Evolutionary conservation across 495 filamentous ascomycete genomes (phyloP).

Genomic region (Penicillium silybi): DNA sequence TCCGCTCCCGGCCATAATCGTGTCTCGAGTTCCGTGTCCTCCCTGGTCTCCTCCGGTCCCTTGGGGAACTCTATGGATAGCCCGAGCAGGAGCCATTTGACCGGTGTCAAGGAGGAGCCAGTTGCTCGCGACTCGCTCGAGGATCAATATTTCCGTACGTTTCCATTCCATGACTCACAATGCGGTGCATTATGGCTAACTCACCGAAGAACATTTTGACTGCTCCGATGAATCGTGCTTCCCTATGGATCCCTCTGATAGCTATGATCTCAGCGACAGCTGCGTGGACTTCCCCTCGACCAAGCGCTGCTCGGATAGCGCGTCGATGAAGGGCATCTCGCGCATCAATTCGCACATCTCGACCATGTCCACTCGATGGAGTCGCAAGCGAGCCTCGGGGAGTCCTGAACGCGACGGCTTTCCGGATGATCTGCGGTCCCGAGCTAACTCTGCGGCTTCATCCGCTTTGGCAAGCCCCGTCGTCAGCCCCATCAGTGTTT

Average conservation of each 20-base stretch:
- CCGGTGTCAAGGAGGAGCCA: slow-evolving; percentile 52
- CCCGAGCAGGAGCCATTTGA: slow-evolving; percentile 43
- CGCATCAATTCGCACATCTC: slow-evolving; percentile 69
- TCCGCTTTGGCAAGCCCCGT: slow-evolving; percentile 63
- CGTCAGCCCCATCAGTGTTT: slow-evolving; percentile 36
- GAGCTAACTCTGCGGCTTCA: slow-evolving; percentile 57
- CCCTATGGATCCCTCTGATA: slow-evolving; percentile 33
- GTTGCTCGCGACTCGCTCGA: slow-evolving; percentile 40
- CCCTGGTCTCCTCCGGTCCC: slow-evolving; percentile 51
- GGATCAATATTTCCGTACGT: slow-evolving; percentile 46
- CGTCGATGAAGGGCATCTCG: slow-evolving; percentile 60
- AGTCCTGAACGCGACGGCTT: slow-evolving; percentile 40
- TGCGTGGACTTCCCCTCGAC: slow-evolving; percentile 55
- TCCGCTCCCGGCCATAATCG: slow-evolving; percentile 38
- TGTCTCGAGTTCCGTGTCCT: slow-evolving; percentile 58
- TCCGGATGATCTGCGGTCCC: slow-evolving; percentile 39
- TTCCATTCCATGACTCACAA: slow-evolving; percentile 5
- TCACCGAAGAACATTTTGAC: slow-evolving; percentile 36
- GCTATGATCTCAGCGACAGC: slow-evolving; percentile 59
- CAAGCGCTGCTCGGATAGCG: slow-evolving; percentile 63
- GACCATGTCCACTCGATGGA: slow-evolving; percentile 65
- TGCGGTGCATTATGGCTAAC: neutral
- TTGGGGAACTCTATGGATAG: slow-evolving; percentile 50
- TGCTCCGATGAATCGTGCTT: slow-evolving; percentile 36
- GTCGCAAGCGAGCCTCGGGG: slow-evolving; percentile 50